These are phyloP conservation scores for Amaranthus palmeri DNA, from an alignment of 148 eudicot genomes.

Conservation along the genomic window DNA sequence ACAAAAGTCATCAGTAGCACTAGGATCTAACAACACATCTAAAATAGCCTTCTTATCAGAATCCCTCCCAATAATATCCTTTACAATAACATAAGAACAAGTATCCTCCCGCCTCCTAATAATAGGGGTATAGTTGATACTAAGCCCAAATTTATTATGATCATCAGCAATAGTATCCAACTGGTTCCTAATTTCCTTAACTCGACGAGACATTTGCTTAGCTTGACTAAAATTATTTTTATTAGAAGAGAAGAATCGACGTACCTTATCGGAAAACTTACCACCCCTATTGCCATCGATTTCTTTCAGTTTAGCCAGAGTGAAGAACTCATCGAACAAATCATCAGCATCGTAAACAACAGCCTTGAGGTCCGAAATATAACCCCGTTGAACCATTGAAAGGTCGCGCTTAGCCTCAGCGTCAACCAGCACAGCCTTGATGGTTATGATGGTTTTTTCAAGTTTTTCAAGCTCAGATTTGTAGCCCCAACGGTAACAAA, in stretches of 20 bases:
- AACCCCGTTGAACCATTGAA: not conserved
- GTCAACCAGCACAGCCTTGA: slow-evolving; percentile 3
- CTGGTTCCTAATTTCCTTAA: too few relatives aligned
- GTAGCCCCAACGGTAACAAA: not conserved
- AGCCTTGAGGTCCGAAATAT: slow-evolving; percentile 11
- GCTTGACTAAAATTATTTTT: too few relatives aligned
- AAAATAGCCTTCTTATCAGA: too few relatives aligned
- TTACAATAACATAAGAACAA: too few relatives aligned
- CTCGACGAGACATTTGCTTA: too few relatives aligned
- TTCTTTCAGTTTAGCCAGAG: not conserved
- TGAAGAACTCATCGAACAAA: slow-evolving; percentile 19
- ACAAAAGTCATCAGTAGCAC: too few relatives aligned
- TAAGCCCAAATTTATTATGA: too few relatives aligned
- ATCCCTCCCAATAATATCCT: too few relatives aligned
- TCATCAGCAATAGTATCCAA: too few relatives aligned
- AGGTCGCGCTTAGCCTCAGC: slow-evolving; percentile 8
- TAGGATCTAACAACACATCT: too few relatives aligned
- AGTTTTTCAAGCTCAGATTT: slow-evolving; percentile 11
- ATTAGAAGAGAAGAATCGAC: not conserved
- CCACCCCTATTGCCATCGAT: not conserved
- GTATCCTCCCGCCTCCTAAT: too few relatives aligned
- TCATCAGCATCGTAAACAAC: slow-evolving; percentile 24
- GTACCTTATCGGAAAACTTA: slow-evolving; percentile 2
- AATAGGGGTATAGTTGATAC: too few relatives aligned
- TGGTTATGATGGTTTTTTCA: not conserved